Evolutionary conservation across 768 basidiomycete species (phyloP), one percentile per base, ranked within the genome.

Genomic region (Boletus speciosus): DNA sequence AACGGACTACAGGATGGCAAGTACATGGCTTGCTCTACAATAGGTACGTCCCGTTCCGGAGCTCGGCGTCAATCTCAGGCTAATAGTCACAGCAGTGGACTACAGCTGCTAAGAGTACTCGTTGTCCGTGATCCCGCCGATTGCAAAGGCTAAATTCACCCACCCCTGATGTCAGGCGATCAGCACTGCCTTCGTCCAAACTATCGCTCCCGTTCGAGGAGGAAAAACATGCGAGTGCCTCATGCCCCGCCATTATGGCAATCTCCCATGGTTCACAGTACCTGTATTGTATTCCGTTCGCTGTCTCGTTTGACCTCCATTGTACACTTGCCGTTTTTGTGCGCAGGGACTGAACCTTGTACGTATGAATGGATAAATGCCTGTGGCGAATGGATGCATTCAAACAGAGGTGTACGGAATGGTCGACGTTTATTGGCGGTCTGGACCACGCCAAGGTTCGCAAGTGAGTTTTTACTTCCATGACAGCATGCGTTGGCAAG

Each of bases 171-270:
- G 49, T 51, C 56, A 61, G 56, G 29, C 46, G 27, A 56, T 58
- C 48, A 42, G 31, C 47, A 63, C 61, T 47, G 66, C 69, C 56
- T 43, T 10, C 6, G 6, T 45, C 36, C 38, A 27, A 27, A 6
- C n/a, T 19, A 35, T 41, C 35, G 46, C 39, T 56, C 51, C 42
- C 39, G 25, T 27, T 47, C 21, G 52, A 32, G 37, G 37, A 47
- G 40, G 37, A 27, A 31, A 37, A 38, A 57, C 70, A 72, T 59
- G 67, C 63, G 63, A 56, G 27, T 38, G 9, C 71, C 71, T 69
- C 71, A 60, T 69, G 70, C 40, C 31, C 31, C 14, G 46, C 27
- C 35, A 27, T 52, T 60, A 59, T 49, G 50, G 60, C 5, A 57
- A 47, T 29, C 54, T 63, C 51, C 41, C 52, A 41, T 49, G 60